Conservation (phyloP, 441 rosid genomes). For the Corymbia calophylla region DNA sequence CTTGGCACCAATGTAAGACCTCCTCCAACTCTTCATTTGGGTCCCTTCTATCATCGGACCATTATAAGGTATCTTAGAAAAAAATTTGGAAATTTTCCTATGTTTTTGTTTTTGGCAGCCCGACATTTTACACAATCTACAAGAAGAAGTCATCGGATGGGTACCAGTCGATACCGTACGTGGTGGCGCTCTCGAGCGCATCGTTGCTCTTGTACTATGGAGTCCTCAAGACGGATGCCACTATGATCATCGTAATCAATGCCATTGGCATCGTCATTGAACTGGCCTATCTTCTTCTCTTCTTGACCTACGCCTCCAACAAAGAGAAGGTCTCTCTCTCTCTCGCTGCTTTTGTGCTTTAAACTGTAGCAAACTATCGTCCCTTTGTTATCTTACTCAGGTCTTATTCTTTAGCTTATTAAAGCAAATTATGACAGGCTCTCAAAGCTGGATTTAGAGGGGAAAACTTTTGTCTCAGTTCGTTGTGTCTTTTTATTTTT, state of each 20-base stretch:
- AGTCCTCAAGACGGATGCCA: constrained; percentile 40
- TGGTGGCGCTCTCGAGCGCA: constrained; percentile 53
- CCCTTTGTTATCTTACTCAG: neutral
- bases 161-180: constrained; percentile 63
- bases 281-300: constrained; percentile 34
- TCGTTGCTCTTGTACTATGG: constrained; percentile 56
- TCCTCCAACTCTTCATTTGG: neutral
- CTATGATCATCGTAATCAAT: constrained; percentile 50
- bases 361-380: neutral
- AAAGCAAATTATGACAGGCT: neutral
- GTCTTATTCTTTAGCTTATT: neutral
- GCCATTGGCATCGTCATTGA: constrained; percentile 52
- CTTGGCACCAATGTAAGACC: constrained; percentile 72
- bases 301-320: constrained; percentile 42
- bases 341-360: neutral
- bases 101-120: constrained; percentile 23
- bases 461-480: neutral
- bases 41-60: neutral
- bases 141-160: constrained; percentile 67
- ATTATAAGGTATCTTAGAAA: neutral
- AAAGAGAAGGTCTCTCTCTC: constrained; percentile 34
- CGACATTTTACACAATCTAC: constrained; percentile 51
- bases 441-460: neutral
- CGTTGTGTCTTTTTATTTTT: neutral
- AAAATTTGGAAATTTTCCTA: neutral